Evolutionary conservation across 257 asterid genomes (phyloP).

Genomic region (Scutellaria minor): DNA sequence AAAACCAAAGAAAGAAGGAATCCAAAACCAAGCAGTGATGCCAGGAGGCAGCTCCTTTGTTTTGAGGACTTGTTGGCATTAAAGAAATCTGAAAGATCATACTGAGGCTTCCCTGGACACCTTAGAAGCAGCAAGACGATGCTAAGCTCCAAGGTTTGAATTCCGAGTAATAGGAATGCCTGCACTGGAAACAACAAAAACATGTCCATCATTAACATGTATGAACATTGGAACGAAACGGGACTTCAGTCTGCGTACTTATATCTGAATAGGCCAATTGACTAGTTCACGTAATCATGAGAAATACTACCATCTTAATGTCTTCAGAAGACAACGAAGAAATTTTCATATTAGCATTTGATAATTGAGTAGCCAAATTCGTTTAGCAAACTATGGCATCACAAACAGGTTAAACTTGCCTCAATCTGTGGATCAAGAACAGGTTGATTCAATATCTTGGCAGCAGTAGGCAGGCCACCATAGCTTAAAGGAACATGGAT

Average conservation of each 20-base stretch:
- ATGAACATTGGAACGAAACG: neutral
- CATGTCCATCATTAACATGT: slow-evolving; percentile 14
- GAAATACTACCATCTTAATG: slow-evolving; percentile 7
- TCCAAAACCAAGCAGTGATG: slow-evolving; percentile 59
- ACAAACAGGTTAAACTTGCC: slow-evolving; percentile 38
- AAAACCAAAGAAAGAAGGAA: slow-evolving; percentile 60
- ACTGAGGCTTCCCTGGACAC: slow-evolving; percentile 56
- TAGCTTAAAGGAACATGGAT: slow-evolving; percentile 87
- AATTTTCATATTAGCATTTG: slow-evolving; percentile 1
- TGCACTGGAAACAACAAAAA: slow-evolving; percentile 39
- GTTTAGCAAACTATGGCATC: slow-evolving; percentile 11
- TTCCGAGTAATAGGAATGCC: slow-evolving; percentile 60
- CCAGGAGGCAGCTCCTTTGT: slow-evolving; percentile 68
- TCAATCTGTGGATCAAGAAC: slow-evolving; percentile 62
- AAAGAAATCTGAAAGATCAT: slow-evolving; percentile 59
- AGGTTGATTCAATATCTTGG: slow-evolving; percentile 60
- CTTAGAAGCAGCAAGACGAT: slow-evolving; percentile 62
- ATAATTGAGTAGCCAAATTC: slow-evolving; percentile 15
- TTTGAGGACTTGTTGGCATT: slow-evolving; percentile 39
- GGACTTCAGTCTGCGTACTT: neutral
- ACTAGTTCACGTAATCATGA: slow-evolving; percentile 15
- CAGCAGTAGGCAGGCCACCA: slow-evolving; percentile 75
- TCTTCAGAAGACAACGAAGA: neutral
- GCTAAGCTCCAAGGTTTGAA: slow-evolving; percentile 68
- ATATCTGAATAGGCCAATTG: slow-evolving; percentile 7